A percentile compares a stretch with the other conserved stretches of the same genome.
phyloP scores from a whole-genome alignment of 352 stramenopile species.

The Blastocystis sp. region DNA sequence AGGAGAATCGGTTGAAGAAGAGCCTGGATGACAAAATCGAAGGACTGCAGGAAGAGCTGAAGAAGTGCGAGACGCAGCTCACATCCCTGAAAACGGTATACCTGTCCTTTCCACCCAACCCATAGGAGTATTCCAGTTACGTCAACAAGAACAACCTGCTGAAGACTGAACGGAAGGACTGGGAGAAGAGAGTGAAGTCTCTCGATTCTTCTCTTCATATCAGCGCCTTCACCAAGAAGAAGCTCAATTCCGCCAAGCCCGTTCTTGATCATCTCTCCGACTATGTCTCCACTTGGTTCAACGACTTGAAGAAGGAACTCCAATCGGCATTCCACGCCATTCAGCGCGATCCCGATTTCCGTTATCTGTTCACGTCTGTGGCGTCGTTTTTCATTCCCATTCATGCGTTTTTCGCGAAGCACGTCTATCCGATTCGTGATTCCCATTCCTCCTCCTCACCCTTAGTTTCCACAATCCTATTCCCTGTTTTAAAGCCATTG shows the following conservation, averaged over 20 bases:
- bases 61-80: neutral
- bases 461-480: too few species aligned
- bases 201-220: neutral
- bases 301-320: neutral
- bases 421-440: neutral
- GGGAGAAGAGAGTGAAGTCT: neutral
- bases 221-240: neutral
- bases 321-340: neutral
- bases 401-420: neutral
- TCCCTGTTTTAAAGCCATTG: too few species aligned
- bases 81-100: constrained; percentile 2
- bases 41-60: neutral
- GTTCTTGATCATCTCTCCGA: neutral
- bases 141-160: neutral
- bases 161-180: neutral
- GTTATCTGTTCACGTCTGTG: neutral
- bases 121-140: neutral
- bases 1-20: neutral
- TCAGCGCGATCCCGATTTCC: neutral
- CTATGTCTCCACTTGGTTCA: neutral
- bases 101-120: too few species aligned
- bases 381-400: neutral
- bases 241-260: neutral
- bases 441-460: too few species aligned
- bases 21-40: neutral